These are phyloP conservation scores for Achaetomiella virescens DNA, from an alignment of 495 filamentous ascomycete species.

Conservation along the genomic window DNA sequence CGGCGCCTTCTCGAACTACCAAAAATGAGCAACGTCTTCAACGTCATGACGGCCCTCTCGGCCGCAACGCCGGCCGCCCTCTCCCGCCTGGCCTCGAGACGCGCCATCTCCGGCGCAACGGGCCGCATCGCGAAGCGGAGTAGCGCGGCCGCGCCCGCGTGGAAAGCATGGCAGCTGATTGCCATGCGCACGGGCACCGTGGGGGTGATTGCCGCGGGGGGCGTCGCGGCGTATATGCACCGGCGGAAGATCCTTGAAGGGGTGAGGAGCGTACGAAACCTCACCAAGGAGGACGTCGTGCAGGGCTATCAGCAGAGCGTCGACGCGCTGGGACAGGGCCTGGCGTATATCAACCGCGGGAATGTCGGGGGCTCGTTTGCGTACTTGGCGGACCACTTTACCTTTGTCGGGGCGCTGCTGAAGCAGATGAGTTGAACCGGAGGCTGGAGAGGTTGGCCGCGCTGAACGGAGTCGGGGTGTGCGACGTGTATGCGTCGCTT, in stretches of 20 bases:
- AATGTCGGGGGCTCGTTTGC: conserved; percentile 43
- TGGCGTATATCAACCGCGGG: conserved; percentile 44
- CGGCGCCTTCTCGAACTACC: conserved; percentile 82
- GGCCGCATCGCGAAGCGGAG: conserved; percentile 36
- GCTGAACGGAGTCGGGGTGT: conserved; percentile 34
- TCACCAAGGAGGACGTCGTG: conserved; percentile 33
- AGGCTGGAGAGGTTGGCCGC: conserved; percentile 38
- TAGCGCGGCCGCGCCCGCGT: conserved; percentile 32
- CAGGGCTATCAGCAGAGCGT: conserved; percentile 40
- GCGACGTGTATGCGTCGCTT: conserved; percentile 32
- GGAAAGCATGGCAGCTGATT: conserved; percentile 70
- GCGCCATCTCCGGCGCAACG: conserved; percentile 25
- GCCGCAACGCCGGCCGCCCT: conserved; percentile 43
- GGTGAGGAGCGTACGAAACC: conserved; percentile 32
- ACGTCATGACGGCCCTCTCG: conserved; percentile 54
- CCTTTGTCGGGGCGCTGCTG: conserved; percentile 41
- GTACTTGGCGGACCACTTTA: conserved; percentile 43
- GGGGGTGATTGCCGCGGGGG: conserved; percentile 80
- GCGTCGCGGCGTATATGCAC: conserved; percentile 79
- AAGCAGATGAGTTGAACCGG: conserved; percentile 35
- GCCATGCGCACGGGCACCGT: conserved; percentile 83
- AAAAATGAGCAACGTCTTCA: conserved; percentile 71
- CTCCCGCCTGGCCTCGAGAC: conserved; percentile 43
- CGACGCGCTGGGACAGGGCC: conserved; percentile 43
- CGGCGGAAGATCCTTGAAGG: conserved; percentile 64